Evolutionary conservation across 306 rosid genomes (phyloP), one percentile per base, ranked within the genome.

Genomic region (Rosa rugosa): DNA sequence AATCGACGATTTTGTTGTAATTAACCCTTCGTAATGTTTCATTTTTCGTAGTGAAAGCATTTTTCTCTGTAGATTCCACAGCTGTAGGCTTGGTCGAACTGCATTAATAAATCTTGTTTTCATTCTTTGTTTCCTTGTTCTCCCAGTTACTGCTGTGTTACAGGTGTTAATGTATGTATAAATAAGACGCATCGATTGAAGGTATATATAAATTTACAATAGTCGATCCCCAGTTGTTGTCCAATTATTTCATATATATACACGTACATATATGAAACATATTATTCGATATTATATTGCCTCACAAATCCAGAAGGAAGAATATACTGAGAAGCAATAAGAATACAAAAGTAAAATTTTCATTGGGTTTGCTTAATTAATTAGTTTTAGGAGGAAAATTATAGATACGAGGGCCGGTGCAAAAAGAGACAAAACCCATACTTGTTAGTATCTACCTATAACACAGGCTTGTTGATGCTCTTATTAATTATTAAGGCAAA

Each of bases 381-480:
- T 7, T n/a, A 56, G 63, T 53, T 56, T 20, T 41, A 27, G 34
- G 27, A 18, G 11, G 64, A 51, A 18, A 38, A 13, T 27, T 27
- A 25, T 31, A 34, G 7, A 17, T 17, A n/a, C 27, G 34, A 50
- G 62, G 60, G 76, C 14, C 7, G 42, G 31, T 56, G 78, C 40
- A 59, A 20, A 44, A 59, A 18, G 8, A 75, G 78, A 75, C 70
- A 59, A 23, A 23, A 57, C 14, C 51, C 56, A 8, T 44, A 60
- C 11, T 13, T 4, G 16, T 59, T n/a, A 65, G 78, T 40, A 59
- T 75, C 78, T 75, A 6, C 41, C 16, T 20, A 59, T 10, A 25
- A 13, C 27, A 18, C 56, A 42, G 11, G 41, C 71, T 71, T 34
- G 41, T 46, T 79, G 82, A 79, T 79, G 76, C 82, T 46, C 60